Conservation (phyloP, 371 early-diverging fungal genomes). For the Rhizopus stolonifer region DNA sequence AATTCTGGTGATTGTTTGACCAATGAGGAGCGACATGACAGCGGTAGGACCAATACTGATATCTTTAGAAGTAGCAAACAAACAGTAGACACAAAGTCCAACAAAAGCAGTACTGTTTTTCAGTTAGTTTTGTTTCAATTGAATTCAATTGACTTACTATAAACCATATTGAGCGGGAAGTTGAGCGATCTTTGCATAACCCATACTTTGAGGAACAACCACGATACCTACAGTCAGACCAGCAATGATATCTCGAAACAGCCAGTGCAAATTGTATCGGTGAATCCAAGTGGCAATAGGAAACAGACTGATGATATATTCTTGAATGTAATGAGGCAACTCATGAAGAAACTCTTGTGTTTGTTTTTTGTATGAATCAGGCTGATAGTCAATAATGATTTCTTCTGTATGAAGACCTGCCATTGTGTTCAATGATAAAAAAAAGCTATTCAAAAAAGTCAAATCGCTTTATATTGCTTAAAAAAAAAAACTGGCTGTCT, state of each 20-base stretch:
- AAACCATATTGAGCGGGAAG: conserved; percentile 85
- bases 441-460: too few relatives aligned
- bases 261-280: conserved; percentile 76
- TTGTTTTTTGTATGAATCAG: conserved; percentile 27
- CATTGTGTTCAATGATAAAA: neutral
- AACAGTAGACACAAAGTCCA: conserved; percentile 74
- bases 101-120: conserved; percentile 57
- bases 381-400: conserved; percentile 46
- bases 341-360: conserved; percentile 24
- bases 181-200: conserved; percentile 80
- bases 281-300: conserved; percentile 74
- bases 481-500: conserved; percentile 4
- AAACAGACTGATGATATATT: conserved; percentile 46
- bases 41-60: conserved; percentile 90
- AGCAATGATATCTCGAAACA: conserved; percentile 83
- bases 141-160: conserved; percentile 58
- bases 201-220: conserved; percentile 86
- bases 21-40: conserved; percentile 78
- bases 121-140: neutral
- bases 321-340: conserved; percentile 31
- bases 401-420: neutral
- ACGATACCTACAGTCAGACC: conserved; percentile 87
- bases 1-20: conserved; percentile 60
- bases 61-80: conserved; percentile 86
- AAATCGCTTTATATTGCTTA: too few relatives aligned